Evolutionary conservation across 2,329 filamentous ascomycete species (phyloP).

Genomic region (Exophiala phaeomuriformis): DNA sequence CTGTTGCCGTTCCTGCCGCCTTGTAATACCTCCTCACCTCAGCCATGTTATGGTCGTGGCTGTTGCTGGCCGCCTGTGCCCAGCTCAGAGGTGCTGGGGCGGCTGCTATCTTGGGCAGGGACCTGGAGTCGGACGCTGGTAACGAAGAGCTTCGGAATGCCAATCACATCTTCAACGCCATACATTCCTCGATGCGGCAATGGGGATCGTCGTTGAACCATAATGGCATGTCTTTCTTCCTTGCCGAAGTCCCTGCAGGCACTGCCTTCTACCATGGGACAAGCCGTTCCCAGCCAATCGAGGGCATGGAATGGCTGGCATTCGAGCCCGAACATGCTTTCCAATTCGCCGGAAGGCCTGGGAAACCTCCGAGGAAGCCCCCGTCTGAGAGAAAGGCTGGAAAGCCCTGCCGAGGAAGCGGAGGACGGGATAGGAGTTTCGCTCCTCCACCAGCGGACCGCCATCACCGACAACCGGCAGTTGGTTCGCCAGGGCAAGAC

Average conservation of each 20-base stretch:
- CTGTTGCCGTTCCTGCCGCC: neutral
- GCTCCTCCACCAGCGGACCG: neutral
- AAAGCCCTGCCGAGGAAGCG: neutral
- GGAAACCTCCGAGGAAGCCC: neutral
- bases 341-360: slow-evolving; percentile 47
- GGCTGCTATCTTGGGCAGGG: neutral
- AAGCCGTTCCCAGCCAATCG: slow-evolving; percentile 39
- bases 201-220: slow-evolving; percentile 67
- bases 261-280: slow-evolving; percentile 63
- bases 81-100: neutral
- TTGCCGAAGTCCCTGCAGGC: slow-evolving; percentile 56
- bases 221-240: slow-evolving; percentile 67
- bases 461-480: neutral
- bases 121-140: neutral
- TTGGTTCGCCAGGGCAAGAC: neutral
- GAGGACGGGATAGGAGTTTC: neutral
- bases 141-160: slow-evolving; percentile 41
- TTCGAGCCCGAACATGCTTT: slow-evolving; percentile 70
- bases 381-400: neutral
- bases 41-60: neutral
- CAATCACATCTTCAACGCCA: slow-evolving; percentile 62
- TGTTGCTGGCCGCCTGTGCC: neutral
- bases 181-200: slow-evolving; percentile 65
- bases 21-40: neutral
- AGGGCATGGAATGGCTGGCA: slow-evolving; percentile 46